Percentiles rank a stretch among this genome's conserved stretches.
Conservation (phyloP, 805 yeast genomes). For the Ogataea allantospora region DNA sequence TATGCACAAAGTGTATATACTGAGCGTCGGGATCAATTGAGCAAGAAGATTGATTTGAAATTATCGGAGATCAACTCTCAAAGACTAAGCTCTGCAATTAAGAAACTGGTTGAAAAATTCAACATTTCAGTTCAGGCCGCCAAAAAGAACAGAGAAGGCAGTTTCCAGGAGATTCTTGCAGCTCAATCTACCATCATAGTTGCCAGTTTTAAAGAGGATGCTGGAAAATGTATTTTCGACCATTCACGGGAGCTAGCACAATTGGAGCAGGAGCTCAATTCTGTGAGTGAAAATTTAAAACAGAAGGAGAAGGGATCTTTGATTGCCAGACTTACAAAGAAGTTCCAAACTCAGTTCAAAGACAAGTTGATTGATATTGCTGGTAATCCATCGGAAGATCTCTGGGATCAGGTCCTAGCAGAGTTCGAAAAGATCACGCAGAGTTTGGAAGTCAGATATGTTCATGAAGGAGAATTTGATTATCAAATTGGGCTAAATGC, state of each 20-base stretch:
- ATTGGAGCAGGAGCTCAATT: slow-evolving; percentile 32
- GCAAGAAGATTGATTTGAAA: slow-evolving; percentile 45
- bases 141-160: slow-evolving; percentile 25
- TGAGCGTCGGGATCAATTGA: slow-evolving; percentile 54
- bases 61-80: slow-evolving; percentile 43
- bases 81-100: slow-evolving; percentile 39
- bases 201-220: slow-evolving; percentile 31
- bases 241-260: slow-evolving; percentile 35
- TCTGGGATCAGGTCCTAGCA: slow-evolving; percentile 60
- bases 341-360: slow-evolving; percentile 44
- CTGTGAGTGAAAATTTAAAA: slow-evolving; percentile 33
- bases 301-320: slow-evolving; percentile 42
- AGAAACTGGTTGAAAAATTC: slow-evolving; percentile 33
- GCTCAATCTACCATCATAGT: slow-evolving; percentile 21
- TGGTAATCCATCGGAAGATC: slow-evolving; percentile 45
- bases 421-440: slow-evolving; percentile 41
- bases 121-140: slow-evolving; percentile 22
- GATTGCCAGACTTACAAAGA: slow-evolving; percentile 44
- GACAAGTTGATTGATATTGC: slow-evolving; percentile 50
- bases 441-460: slow-evolving; percentile 32
- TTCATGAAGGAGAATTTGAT: slow-evolving; percentile 41
- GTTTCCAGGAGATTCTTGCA: slow-evolving; percentile 27
- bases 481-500: slow-evolving; percentile 62
- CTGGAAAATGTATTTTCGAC: slow-evolving; percentile 35
- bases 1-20: slow-evolving; percentile 66